Percentiles rank a stretch among this genome's conserved stretches.
Conservation (phyloP, 768 basidiomycete species). For the Serendipita sp. region DNA sequence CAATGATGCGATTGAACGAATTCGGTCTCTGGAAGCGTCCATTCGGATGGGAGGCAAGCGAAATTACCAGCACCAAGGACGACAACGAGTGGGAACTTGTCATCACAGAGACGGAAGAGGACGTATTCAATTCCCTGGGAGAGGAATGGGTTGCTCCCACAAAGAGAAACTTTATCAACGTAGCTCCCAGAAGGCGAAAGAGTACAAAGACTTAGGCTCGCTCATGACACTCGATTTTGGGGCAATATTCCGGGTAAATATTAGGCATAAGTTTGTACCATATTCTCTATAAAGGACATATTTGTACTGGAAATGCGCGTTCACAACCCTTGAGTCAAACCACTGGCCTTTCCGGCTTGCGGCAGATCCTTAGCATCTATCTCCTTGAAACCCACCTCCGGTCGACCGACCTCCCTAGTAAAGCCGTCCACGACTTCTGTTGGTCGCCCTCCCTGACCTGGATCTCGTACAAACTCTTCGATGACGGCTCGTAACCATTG, state of each 20-base stretch:
- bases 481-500: slow-evolving; percentile 52
- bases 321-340: neutral
- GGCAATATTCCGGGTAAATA: no score
- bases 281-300: neutral
- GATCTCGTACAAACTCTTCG: slow-evolving; percentile 32
- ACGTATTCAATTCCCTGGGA: slow-evolving; percentile 29
- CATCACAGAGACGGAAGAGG: slow-evolving; percentile 29
- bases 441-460: slow-evolving; percentile 17
- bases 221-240: neutral
- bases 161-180: slow-evolving; percentile 24
- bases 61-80: slow-evolving; percentile 6
- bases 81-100: slow-evolving; percentile 31
- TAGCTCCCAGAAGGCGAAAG: neutral
- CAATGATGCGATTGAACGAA: slow-evolving; percentile 40
- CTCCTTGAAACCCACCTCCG: slow-evolving; percentile 42
- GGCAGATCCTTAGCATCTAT: slow-evolving; percentile 20
- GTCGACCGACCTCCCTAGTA: slow-evolving; percentile 40
- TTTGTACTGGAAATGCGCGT: neutral
- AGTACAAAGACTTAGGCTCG: neutral
- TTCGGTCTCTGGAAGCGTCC: slow-evolving; percentile 51
- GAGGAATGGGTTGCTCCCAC: slow-evolving; percentile 28
- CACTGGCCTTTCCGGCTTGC: neutral
- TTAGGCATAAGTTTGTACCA: neutral
- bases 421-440: slow-evolving; percentile 43
- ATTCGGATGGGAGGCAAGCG: neutral